Conservation (phyloP, 2,329 filamentous ascomycete genomes). For the Dothistroma septosporum region DNA sequence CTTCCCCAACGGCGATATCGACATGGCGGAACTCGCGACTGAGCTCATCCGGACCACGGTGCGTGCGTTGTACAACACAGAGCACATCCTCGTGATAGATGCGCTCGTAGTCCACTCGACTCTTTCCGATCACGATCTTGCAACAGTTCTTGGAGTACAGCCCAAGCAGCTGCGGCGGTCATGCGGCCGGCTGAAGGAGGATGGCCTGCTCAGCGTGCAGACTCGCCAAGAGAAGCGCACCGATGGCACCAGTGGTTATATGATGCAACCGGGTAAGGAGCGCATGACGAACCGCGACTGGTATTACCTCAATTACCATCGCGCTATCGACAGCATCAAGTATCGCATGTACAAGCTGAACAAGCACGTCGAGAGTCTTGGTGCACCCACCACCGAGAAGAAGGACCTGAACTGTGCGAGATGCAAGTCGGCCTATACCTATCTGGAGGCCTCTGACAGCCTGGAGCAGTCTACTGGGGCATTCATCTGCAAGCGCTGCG, state of each 20-base stretch:
- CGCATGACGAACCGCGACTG: slow-evolving; percentile 64
- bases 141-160: slow-evolving; percentile 81
- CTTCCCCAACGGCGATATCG: slow-evolving; percentile 1
- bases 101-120: slow-evolving; percentile 69
- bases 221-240: slow-evolving; percentile 39
- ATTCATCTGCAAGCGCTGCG: slow-evolving; percentile 81
- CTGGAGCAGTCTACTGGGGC: slow-evolving; percentile 52
- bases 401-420: slow-evolving; percentile 86
- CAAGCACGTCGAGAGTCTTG: slow-evolving; percentile 79
- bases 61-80: slow-evolving; percentile 80
- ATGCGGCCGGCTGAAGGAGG: slow-evolving; percentile 77
- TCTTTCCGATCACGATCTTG: slow-evolving; percentile 81
- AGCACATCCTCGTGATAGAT: slow-evolving; percentile 77
- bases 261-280: slow-evolving; percentile 31
- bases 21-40: slow-evolving; percentile 60
- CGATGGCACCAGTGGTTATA: slow-evolving; percentile 26
- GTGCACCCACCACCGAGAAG: slow-evolving; percentile 71
- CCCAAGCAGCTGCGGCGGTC: slow-evolving; percentile 88
- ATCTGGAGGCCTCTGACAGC: slow-evolving; percentile 81
- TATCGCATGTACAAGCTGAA: slow-evolving; percentile 86
- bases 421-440: slow-evolving; percentile 82
- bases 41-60: slow-evolving; percentile 80
- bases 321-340: slow-evolving; percentile 93
- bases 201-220: slow-evolving; percentile 78
- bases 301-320: slow-evolving; percentile 94